Evolutionary conservation across 2,329 filamentous ascomycete species (phyloP).

Genomic region (Colletotrichum cuscutae): DNA sequence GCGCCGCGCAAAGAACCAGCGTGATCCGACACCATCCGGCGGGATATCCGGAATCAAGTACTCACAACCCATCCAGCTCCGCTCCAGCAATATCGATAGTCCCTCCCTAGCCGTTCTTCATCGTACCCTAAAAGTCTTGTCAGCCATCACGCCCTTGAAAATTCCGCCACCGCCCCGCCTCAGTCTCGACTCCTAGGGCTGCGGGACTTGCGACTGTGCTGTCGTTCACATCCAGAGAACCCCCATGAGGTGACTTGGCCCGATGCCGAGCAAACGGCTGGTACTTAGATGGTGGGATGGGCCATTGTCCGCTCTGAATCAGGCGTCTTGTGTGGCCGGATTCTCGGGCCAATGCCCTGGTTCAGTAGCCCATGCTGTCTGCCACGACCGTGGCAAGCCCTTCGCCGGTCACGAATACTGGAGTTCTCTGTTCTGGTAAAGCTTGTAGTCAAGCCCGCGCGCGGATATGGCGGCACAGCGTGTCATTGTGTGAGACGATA

Average conservation of each 20-base stretch:
- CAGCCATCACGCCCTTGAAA: background rate
- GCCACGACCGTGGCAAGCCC: conserved; percentile 39
- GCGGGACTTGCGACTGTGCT: background rate
- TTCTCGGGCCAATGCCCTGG: background rate
- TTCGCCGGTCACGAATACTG: background rate
- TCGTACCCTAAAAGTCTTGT: background rate
- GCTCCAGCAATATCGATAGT: background rate
- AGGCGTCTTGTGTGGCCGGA: background rate
- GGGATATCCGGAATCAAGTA: background rate
- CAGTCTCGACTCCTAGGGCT: no score
- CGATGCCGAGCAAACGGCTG: background rate
- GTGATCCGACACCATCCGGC: background rate
- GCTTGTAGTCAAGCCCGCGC: background rate
- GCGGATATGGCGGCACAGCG: background rate
- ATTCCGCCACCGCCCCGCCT: background rate
- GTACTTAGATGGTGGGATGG: background rate
- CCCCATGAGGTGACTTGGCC: background rate
- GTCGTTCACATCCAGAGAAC: background rate
- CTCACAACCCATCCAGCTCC: background rate
- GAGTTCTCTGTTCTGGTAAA: background rate
- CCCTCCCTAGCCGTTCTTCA: background rate
- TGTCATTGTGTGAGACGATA: background rate
- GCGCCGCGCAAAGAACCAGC: background rate
- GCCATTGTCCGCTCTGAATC: background rate
- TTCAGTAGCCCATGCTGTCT: background rate